phyloP scores from a whole-genome alignment of 2,329 filamentous ascomycete species.

The Diplocarpon mali region DNA sequence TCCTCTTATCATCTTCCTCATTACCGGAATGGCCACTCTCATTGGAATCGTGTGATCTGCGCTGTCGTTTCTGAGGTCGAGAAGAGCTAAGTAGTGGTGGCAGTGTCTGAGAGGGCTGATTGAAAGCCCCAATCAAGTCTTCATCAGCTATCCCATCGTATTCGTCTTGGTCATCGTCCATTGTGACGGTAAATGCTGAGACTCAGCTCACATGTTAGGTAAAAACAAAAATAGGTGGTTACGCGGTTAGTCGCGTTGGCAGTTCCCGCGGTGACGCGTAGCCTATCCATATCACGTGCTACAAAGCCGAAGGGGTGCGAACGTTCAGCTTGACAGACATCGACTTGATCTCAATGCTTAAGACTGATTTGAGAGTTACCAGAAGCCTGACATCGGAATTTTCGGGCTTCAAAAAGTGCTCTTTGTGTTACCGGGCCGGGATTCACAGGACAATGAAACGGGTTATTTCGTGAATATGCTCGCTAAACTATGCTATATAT shows the following conservation, averaged over 20 bases:
- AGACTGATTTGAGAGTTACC: no score
- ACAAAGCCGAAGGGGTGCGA: no score
- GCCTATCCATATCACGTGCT: neutral
- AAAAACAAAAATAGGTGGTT: neutral
- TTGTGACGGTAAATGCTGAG: constrained; percentile 4
- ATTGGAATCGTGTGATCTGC: constrained; percentile 10
- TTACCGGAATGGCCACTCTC: constrained; percentile 10
- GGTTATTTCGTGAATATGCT: neutral
- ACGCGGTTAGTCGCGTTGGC: neutral
- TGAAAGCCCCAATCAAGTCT: constrained; percentile 50
- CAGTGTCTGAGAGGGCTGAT: constrained; percentile 30
- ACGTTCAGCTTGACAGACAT: no score
- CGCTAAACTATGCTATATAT: neutral
- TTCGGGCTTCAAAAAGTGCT: no score
- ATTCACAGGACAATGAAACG: no score
- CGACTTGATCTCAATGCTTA: no score
- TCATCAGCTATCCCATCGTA: constrained; percentile 57
- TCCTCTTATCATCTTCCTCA: constrained; percentile 18
- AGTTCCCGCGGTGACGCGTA: neutral
- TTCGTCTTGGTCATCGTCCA: constrained; percentile 38
- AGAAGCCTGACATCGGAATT: no score
- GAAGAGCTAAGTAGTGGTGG: constrained; percentile 23
- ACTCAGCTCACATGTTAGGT: neutral
- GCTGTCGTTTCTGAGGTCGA: constrained; percentile 4
- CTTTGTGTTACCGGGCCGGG: no score